Evolutionary conservation across 2,329 filamentous ascomycete genomes (phyloP).

Genomic region (Cercospora sesami): DNA sequence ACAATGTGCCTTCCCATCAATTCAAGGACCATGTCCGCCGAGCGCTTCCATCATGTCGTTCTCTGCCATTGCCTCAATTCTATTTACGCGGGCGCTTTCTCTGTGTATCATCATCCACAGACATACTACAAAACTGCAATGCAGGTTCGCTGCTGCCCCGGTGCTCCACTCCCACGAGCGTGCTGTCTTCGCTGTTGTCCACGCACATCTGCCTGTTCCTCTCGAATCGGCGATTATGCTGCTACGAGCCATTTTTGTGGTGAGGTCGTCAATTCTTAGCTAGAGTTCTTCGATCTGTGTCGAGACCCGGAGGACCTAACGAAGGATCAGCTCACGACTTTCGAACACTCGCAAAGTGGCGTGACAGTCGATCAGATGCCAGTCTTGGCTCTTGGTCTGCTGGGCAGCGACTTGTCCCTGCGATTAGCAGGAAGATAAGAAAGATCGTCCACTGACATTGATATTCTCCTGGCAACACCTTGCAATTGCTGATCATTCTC

Average conservation of each 20-base stretch:
- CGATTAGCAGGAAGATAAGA: slow-evolving; percentile 19
- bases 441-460: slow-evolving; percentile 68
- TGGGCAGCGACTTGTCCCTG: slow-evolving; percentile 14
- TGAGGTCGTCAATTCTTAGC: background rate
- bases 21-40: background rate
- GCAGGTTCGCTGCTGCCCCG: background rate
- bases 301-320: slow-evolving; percentile 23
- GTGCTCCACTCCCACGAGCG: slow-evolving; percentile 6
- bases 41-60: background rate
- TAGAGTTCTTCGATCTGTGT: slow-evolving; percentile 8
- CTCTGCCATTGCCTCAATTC: background rate
- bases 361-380: slow-evolving; percentile 13
- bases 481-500: slow-evolving; percentile 89
- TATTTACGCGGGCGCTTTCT: background rate
- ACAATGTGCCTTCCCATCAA: background rate
- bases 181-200: slow-evolving; percentile 11
- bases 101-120: background rate
- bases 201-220: background rate
- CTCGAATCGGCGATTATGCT: slow-evolving; percentile 6
- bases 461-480: slow-evolving; percentile 83
- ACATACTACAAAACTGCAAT: background rate
- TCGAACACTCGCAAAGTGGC: background rate
- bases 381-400: slow-evolving; percentile 20
- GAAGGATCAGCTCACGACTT: slow-evolving; percentile 17
- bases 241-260: background rate